Evolutionary conservation across 129 eudicot genomes (phyloP).

Genomic region (Centaurea solstitialis): DNA sequence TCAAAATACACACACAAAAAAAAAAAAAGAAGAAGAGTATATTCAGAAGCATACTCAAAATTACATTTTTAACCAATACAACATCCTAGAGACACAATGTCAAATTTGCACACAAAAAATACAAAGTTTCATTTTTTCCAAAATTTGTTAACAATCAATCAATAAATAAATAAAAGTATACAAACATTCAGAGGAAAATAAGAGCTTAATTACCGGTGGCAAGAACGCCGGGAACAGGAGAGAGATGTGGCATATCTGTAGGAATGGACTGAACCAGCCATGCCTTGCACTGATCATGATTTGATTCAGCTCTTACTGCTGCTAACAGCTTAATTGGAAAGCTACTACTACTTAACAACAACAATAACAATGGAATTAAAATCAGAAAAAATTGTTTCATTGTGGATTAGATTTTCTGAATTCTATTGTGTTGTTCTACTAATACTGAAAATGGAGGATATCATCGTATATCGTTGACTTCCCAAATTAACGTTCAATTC

Average conservation of each 20-base stretch:
- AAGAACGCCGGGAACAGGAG: slow-evolving; percentile 77
- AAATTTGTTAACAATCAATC: no score
- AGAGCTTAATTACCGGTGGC: slow-evolving; percentile 60
- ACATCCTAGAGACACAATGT: no score
- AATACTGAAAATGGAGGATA: slow-evolving; percentile 9
- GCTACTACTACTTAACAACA: background rate
- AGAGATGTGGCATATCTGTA: slow-evolving; percentile 82
- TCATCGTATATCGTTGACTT: slow-evolving; percentile 18
- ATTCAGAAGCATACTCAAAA: no score
- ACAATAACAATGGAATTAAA: slow-evolving; percentile 12
- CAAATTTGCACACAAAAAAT: no score
- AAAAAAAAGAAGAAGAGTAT: no score
- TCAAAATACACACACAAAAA: no score
- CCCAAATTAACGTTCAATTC: background rate
- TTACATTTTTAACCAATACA: no score
- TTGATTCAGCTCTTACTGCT: slow-evolving; percentile 2
- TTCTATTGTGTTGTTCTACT: background rate
- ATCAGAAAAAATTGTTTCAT: slow-evolving; percentile 20
- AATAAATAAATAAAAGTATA: background rate
- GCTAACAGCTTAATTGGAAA: background rate
- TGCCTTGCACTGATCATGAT: slow-evolving; percentile 58
- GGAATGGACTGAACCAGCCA: slow-evolving; percentile 96
- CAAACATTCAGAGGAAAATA: no score
- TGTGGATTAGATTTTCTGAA: background rate
- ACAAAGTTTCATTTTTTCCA: no score